These are phyloP conservation scores for Aspergillus brasiliensis DNA, from an alignment of 2,329 filamentous ascomycete species.

Conservation along the genomic window DNA sequence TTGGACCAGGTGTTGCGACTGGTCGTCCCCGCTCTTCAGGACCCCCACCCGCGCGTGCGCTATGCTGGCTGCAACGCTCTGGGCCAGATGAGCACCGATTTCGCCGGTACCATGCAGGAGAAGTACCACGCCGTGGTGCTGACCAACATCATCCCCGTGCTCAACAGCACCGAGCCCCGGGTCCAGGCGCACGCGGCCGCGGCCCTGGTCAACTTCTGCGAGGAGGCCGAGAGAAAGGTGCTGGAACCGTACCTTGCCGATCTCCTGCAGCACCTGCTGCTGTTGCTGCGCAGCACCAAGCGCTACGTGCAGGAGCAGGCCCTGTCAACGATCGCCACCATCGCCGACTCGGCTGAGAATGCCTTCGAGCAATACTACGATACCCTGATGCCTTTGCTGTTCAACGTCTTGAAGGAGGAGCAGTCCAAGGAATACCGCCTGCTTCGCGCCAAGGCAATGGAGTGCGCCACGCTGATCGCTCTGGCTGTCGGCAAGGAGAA, in stretches of 20 bases:
- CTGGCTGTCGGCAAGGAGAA: slow-evolving; percentile 92
- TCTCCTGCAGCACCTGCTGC: slow-evolving; percentile 80
- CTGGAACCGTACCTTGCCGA: slow-evolving; percentile 92
- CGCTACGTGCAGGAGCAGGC: slow-evolving; percentile 98
- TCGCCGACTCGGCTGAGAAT: slow-evolving; percentile 95
- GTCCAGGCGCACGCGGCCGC: slow-evolving; percentile 97
- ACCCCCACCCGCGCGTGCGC: slow-evolving; percentile 88
- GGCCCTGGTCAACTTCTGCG: slow-evolving; percentile 98
- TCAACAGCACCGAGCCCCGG: slow-evolving; percentile 85
- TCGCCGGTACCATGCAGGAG: slow-evolving; percentile 95
- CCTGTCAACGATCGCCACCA: slow-evolving; percentile 94
- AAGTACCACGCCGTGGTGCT: slow-evolving; percentile 89
- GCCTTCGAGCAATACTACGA: slow-evolving; percentile 96
- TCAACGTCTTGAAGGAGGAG: slow-evolving; percentile 84
- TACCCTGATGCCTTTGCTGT: slow-evolving; percentile 90
- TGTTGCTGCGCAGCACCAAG: slow-evolving; percentile 86
- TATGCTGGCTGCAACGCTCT: slow-evolving; percentile 98
- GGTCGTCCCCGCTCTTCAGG: slow-evolving; percentile 87
- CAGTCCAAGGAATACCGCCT: slow-evolving; percentile 92
- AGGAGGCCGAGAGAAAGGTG: slow-evolving; percentile 90
- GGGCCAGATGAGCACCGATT: slow-evolving; percentile 99
- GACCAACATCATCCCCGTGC: slow-evolving; percentile 86
- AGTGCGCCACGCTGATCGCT: slow-evolving; percentile 92
- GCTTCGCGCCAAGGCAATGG: slow-evolving; percentile 96
- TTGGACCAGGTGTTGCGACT: slow-evolving; percentile 91